Base-by-base conservation (phyloP, 1,284 basidiomycete species). In the Termitomyces sp. region DNA sequence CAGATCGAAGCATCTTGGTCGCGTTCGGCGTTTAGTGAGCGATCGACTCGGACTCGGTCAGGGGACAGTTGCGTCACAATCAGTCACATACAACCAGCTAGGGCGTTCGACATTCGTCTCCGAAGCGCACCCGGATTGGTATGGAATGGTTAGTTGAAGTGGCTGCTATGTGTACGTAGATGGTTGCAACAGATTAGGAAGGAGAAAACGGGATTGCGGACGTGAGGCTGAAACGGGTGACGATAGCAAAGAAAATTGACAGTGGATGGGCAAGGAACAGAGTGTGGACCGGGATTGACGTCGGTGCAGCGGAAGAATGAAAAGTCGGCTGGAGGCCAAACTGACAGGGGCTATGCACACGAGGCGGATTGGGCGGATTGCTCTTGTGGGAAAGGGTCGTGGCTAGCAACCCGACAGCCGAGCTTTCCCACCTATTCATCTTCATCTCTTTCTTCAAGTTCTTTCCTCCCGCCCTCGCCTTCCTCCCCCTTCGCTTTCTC, bases 331-430 rank as follows among this genome's bases (percentile, higher is more conserved):
- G 49, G 61, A 15, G 58, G 52, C 64, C 65, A 67, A 68, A 70
- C 24, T 24, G 24, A 24, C 67, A 67, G 67, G 69, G 64, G 67
- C 58, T 56, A 61, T 17, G 40, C 10, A 9, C 67, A 70, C 66
- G 68, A 71, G 68, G 67, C 62, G 58, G 59, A 64, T 54, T 55
- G 53, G 66, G 66, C 61, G 59, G 59, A 64, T 56, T 57, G 53
- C 65, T 65, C 63, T 66, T 67, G 72, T 75, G 73, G 70, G 73
- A 74, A 72, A 64, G 58, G 64, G 67, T 68, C 62, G 67, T 70
- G 68, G 71, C 68, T 71, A 68, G 70, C 71, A 74, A 74, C 73
- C 73, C 65, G 66, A 68, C 62, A 62, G 64, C 70, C 68, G 67
- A 68, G 41, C 58, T 55, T 50, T 62, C 62, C 62, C 65, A 65